Evolutionary conservation across 2,329 filamentous ascomycete species (phyloP).

Genomic region (Exserohilum rostratum): DNA sequence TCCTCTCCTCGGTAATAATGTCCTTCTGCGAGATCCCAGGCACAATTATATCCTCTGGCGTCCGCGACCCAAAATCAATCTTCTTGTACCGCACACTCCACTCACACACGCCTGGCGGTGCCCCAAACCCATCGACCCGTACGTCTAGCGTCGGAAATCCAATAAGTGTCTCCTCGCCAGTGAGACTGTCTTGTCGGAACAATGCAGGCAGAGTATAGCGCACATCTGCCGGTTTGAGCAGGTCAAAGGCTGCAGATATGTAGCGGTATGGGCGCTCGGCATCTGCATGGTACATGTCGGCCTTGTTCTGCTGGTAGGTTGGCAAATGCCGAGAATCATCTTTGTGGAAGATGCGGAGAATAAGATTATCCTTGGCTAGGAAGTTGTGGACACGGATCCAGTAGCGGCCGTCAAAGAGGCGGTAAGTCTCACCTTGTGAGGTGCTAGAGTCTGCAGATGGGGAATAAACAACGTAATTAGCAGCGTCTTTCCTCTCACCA

Average conservation of each 20-base stretch:
- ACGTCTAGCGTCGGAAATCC: slow-evolving; percentile 36
- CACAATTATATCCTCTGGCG: slow-evolving; percentile 10
- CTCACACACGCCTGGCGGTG: slow-evolving; percentile 11
- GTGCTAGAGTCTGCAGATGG: slow-evolving; percentile 4
- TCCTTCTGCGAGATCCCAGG: slow-evolving; percentile 12
- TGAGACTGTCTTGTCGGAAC: slow-evolving; percentile 21
- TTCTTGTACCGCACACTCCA: slow-evolving; percentile 39
- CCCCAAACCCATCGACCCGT: slow-evolving; percentile 14
- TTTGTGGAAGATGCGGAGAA: slow-evolving; percentile 46
- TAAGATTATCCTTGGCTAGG: slow-evolving; percentile 34
- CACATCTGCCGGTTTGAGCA: slow-evolving; percentile 28
- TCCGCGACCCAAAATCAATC: slow-evolving; percentile 19
- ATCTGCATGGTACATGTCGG: not conserved
- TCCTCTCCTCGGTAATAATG: slow-evolving; percentile 11
- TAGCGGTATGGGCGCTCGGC: slow-evolving; percentile 10
- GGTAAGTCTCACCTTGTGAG: slow-evolving; percentile 32
- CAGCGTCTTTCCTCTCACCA: not conserved
- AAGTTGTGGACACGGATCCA: slow-evolving; percentile 58
- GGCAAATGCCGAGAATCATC: slow-evolving; percentile 20
- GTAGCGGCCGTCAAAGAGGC: slow-evolving; percentile 62
- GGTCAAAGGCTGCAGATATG: slow-evolving; percentile 19
- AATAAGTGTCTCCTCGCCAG: slow-evolving; percentile 24
- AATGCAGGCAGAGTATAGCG: slow-evolving; percentile 32
- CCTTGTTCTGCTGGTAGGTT: not conserved
- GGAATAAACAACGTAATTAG: slow-evolving; percentile 12